phyloP scores from a whole-genome alignment of 1,139 yeast species.

The Tardiomyces blankii region DNA sequence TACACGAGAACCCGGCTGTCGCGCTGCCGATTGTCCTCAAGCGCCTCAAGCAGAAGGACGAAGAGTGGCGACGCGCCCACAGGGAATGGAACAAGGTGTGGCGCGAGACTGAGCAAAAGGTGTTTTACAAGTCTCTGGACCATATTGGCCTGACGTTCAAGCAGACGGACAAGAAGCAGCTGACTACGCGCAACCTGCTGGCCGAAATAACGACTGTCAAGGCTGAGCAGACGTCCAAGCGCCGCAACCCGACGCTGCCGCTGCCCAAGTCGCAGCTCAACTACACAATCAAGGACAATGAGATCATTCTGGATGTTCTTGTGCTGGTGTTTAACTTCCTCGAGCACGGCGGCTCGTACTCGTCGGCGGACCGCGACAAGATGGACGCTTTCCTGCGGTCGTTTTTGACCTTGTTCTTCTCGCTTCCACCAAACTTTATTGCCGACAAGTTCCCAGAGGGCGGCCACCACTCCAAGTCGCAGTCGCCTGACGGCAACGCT shows the following conservation, averaged over 20 bases:
- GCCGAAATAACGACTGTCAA: slow-evolving; percentile 89
- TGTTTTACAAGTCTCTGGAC: slow-evolving; percentile 84
- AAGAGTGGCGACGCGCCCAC: slow-evolving; percentile 97
- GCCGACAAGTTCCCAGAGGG: slow-evolving; percentile 11
- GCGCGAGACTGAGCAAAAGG: slow-evolving; percentile 97
- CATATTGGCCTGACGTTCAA: slow-evolving; percentile 93
- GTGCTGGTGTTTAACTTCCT: slow-evolving; percentile 62
- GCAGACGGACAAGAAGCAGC: slow-evolving; percentile 86
- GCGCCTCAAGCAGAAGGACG: slow-evolving; percentile 92
- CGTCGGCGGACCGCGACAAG: slow-evolving; percentile 71
- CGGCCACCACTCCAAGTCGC: neutral
- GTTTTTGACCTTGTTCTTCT: slow-evolving; percentile 61
- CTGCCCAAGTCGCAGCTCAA: slow-evolving; percentile 79
- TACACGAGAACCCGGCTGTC: slow-evolving; percentile 88
- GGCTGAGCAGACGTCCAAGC: slow-evolving; percentile 72
- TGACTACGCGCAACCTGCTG: slow-evolving; percentile 81
- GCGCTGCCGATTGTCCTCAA: slow-evolving; percentile 91
- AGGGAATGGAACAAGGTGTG: slow-evolving; percentile 99
- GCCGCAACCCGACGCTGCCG: slow-evolving; percentile 75
- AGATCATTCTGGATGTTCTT: slow-evolving; percentile 63
- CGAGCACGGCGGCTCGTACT: slow-evolving; percentile 53
- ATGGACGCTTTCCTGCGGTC: slow-evolving; percentile 61
- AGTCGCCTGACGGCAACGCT: neutral
- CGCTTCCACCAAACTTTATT: slow-evolving; percentile 17
- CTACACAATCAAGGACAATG: slow-evolving; percentile 54